A percentile compares a stretch with the other conserved stretches of the same genome.
Conservation (phyloP, 108 stramenopile genomes). For the Aurantiochytrium sp. region DNA sequence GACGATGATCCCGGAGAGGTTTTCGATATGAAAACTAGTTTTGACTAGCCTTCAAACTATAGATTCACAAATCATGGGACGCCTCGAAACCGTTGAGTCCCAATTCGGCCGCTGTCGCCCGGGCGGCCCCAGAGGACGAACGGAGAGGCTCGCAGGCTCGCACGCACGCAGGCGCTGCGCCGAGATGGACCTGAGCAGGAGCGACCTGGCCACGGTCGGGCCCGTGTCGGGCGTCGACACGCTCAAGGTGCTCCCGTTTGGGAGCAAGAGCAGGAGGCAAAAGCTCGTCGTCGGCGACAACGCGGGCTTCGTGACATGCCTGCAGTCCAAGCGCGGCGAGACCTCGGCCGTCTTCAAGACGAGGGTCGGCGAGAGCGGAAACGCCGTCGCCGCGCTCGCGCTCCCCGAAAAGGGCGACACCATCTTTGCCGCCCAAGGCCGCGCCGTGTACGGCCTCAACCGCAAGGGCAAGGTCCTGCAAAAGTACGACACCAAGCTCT, state of each 20-base stretch:
- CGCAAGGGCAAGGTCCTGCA: background rate
- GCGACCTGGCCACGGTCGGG: conserved; percentile 22
- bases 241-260: background rate
- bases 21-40: no score
- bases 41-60: no score
- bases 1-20: no score
- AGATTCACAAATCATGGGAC: no score
- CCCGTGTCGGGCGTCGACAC: conserved; percentile 25
- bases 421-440: conserved; percentile 11
- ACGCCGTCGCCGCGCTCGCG: background rate
- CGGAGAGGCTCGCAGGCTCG: no score
- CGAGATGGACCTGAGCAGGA: background rate
- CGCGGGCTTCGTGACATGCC: background rate
- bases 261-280: background rate
- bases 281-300: background rate
- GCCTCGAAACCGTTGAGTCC: no score
- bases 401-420: background rate
- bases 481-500: background rate
- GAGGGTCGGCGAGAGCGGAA: background rate
- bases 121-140: no score
- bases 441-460: background rate
- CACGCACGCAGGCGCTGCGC: no score
- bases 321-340: background rate
- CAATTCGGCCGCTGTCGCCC: no score
- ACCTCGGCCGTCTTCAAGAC: background rate